phyloP scores from a whole-genome alignment of 805 yeast genomes.

The Metschnikowia kunwiensis region DNA sequence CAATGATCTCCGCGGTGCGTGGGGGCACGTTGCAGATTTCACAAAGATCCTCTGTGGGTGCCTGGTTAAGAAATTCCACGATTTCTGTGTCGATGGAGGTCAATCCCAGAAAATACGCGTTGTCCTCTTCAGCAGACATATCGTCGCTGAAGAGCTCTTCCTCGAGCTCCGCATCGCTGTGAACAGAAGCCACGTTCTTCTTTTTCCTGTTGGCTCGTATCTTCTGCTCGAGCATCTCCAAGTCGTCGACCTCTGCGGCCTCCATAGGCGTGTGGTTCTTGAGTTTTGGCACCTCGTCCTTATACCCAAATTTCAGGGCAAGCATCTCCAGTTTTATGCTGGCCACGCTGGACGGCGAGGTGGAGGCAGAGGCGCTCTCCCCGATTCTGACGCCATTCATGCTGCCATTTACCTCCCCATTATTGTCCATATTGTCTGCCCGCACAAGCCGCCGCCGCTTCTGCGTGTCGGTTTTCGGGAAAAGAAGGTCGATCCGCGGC shows the following conservation, averaged over 20 bases:
- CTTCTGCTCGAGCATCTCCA: conserved; percentile 39
- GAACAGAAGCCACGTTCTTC: neutral
- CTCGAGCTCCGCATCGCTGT: conserved; percentile 43
- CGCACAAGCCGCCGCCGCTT: conserved; percentile 39
- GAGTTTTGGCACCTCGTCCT: conserved; percentile 10
- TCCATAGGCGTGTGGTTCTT: conserved; percentile 6
- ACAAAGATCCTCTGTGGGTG: conserved; percentile 68
- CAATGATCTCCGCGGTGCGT: conserved; percentile 58
- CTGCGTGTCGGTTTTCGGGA: conserved; percentile 20
- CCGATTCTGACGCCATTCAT: neutral
- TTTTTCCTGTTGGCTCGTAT: conserved; percentile 33
- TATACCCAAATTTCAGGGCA: conserved; percentile 1
- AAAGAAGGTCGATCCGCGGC: conserved; percentile 29
- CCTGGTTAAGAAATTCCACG: conserved; percentile 73
- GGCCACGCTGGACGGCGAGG: neutral
- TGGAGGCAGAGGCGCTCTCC: neutral
- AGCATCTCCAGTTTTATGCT: neutral
- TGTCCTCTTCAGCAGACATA: conserved; percentile 43
- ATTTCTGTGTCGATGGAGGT: conserved; percentile 62
- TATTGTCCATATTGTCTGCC: conserved; percentile 17
- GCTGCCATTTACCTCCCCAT: neutral
- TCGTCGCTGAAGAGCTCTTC: conserved; percentile 49
- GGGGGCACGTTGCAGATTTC: conserved; percentile 76
- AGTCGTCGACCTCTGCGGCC: conserved; percentile 28
- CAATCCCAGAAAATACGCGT: conserved; percentile 30